Conservation (phyloP, 345 rosid genomes). For the Hibiscus mutabilis region DNA sequence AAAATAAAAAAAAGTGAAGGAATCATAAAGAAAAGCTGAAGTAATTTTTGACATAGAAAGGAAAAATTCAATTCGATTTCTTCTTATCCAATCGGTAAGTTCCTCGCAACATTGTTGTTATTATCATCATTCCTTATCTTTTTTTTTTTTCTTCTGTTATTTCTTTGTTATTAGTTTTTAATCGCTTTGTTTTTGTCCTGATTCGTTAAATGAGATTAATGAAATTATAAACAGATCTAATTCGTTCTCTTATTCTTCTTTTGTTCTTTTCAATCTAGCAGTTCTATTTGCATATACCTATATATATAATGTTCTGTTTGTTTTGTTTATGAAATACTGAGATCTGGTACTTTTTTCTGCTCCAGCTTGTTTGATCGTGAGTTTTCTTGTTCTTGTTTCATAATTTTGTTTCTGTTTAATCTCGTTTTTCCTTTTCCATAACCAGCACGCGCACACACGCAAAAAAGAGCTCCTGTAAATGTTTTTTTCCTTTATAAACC, state of each 20-base stretch:
- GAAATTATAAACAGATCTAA: slow-evolving; percentile 37
- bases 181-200: neutral
- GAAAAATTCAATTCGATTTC: slow-evolving; percentile 22
- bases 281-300: neutral
- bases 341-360: slow-evolving; percentile 35
- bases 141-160: slow-evolving; percentile 1
- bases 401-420: neutral
- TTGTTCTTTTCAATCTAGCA: slow-evolving; percentile 11
- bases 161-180: neutral
- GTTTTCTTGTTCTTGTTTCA: slow-evolving; percentile 4
- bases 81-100: slow-evolving; percentile 65
- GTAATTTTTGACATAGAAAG: slow-evolving; percentile 1
- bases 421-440: too few relatives aligned
- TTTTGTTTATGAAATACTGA: slow-evolving; percentile 23
- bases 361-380: slow-evolving; percentile 3
- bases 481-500: neutral
- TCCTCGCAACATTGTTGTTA: slow-evolving; percentile 13
- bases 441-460: too few relatives aligned
- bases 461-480: neutral
- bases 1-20: neutral
- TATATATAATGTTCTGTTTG: neutral
- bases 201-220: neutral
- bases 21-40: slow-evolving; percentile 14
- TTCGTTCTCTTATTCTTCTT: neutral
- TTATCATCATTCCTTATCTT: neutral